Conservation (phyloP, 371 early-diverging fungal species). For the Mucor plumbeus region DNA sequence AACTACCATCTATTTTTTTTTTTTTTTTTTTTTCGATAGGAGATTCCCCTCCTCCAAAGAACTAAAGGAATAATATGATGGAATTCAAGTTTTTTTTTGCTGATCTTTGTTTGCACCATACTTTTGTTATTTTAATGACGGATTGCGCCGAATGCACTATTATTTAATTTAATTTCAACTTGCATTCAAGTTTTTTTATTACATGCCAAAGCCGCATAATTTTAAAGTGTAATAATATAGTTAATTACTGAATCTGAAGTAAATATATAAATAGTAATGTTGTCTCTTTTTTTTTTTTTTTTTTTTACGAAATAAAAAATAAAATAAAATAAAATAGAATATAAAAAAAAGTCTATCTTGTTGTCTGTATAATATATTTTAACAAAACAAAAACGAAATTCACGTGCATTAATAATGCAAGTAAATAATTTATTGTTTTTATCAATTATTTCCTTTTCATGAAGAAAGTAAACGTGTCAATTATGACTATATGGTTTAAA, state of each 20-base stretch:
- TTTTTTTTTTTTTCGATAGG: background rate
- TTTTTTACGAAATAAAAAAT: too few species aligned
- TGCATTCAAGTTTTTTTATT: background rate
- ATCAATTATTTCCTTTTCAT: slow-evolving; percentile 8
- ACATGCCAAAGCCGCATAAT: too few species aligned
- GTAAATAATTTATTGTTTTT: background rate
- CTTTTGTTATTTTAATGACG: background rate
- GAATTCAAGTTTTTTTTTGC: background rate
- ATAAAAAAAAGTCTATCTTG: too few species aligned
- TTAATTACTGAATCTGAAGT: background rate
- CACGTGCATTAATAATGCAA: slow-evolving; percentile 1
- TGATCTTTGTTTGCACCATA: background rate
- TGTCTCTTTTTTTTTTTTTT: too few species aligned
- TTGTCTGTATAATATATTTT: too few species aligned
- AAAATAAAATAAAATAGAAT: background rate
- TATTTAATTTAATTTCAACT: background rate
- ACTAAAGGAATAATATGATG: background rate
- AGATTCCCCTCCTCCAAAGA: background rate
- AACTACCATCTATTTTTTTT: background rate
- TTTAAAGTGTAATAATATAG: background rate
- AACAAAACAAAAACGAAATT: background rate
- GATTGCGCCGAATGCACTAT: background rate
- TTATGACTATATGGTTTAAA: slow-evolving; percentile 11
- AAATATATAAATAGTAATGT: background rate
- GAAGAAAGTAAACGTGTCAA: slow-evolving; percentile 14